Percentiles rank a stretch among this genome's conserved stretches.
Conservation (phyloP, 768 basidiomycete genomes). For the Termitomyces sp. region DNA sequence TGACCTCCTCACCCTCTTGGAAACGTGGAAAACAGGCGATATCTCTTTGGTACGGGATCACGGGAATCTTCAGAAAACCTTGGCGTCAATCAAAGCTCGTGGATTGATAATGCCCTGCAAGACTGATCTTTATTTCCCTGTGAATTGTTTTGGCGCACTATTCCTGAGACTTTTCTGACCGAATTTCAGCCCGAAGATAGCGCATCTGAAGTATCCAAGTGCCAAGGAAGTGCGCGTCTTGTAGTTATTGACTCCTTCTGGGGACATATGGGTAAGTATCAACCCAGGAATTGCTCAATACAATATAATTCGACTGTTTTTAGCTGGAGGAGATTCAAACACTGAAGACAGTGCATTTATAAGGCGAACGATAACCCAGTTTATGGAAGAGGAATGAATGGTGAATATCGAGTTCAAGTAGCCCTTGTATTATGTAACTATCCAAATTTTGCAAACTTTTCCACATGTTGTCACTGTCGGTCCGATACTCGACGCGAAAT, state of each 20-base stretch:
- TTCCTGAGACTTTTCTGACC: not conserved
- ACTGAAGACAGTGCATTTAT: conserved; percentile 35
- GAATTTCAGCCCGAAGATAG: conserved; percentile 45
- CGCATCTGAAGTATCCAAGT: conserved; percentile 36
- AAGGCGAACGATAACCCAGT: conserved; percentile 34
- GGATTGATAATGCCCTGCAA: conserved; percentile 55
- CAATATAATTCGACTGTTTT: not conserved
- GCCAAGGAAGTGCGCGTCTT: conserved; percentile 34
- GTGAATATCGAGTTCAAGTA: not conserved
- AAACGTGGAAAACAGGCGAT: conserved; percentile 47
- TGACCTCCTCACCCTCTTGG: conserved; percentile 40
- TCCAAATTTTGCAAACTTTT: not conserved
- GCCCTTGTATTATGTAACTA: conserved; percentile 10
- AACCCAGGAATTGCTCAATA: not conserved
- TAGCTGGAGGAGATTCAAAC: conserved; percentile 41
- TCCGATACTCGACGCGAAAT: conserved; percentile 3
- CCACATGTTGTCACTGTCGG: conserved; percentile 8
- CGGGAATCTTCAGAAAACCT: conserved; percentile 34
- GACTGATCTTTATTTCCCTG: conserved; percentile 55
- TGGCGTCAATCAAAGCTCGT: conserved; percentile 40
- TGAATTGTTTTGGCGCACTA: conserved; percentile 14
- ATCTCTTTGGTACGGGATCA: conserved; percentile 37
- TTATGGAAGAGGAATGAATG: conserved; percentile 28
- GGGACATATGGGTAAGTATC: conserved; percentile 48
- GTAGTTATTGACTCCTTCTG: conserved; percentile 50